phyloP scores from a whole-genome alignment of 257 asterid species.

The Salvia rosmarinus region DNA sequence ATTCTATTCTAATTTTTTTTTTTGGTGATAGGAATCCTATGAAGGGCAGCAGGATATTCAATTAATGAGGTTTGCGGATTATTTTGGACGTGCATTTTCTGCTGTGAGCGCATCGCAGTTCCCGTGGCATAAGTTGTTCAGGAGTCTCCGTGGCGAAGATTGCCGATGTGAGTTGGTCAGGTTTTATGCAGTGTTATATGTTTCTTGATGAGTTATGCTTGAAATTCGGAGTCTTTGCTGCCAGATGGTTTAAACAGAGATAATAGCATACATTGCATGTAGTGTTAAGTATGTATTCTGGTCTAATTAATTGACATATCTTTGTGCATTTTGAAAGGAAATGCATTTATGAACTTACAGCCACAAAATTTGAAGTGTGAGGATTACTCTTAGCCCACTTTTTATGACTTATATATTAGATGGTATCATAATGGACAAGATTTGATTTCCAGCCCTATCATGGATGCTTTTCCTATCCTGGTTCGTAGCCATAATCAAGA shows the following conservation, averaged over 20 bases:
- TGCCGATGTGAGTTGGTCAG: slow-evolving; percentile 66
- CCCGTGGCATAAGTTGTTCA: slow-evolving; percentile 86
- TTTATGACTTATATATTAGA: background rate
- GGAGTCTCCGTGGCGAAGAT: slow-evolving; percentile 73
- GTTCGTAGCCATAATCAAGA: background rate
- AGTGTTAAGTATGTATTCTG: background rate
- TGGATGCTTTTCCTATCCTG: background rate
- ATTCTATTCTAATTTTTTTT: background rate
- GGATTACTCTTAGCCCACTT: background rate
- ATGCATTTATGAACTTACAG: background rate
- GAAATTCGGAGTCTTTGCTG: slow-evolving; percentile 13
- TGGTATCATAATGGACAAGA: background rate
- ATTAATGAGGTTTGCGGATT: slow-evolving; percentile 90
- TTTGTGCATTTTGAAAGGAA: background rate
- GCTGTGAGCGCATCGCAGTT: slow-evolving; percentile 71
- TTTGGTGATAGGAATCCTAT: slow-evolving; percentile 60
- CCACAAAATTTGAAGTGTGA: background rate
- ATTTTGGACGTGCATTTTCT: slow-evolving; percentile 88
- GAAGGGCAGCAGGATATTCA: slow-evolving; percentile 80
- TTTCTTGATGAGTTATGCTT: background rate
- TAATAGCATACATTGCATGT: slow-evolving; percentile 24
- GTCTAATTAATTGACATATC: background rate
- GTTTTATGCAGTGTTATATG: background rate
- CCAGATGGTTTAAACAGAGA: background rate
- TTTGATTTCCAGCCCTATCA: background rate